Conservation (phyloP, 2,329 filamentous ascomycete genomes). For the Colletotrichum sp. region DNA sequence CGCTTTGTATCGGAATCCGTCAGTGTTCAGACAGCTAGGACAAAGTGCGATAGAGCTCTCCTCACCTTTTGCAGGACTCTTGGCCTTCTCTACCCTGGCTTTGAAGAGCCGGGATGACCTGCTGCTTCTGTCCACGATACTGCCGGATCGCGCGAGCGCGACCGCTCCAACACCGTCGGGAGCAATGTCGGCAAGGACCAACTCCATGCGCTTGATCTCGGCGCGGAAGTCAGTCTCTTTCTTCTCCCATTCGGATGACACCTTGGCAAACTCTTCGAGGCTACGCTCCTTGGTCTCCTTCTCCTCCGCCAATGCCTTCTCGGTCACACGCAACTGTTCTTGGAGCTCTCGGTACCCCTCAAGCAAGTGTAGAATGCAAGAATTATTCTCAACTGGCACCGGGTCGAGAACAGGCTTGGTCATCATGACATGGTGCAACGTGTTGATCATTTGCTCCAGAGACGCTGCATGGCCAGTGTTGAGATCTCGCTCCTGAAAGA, state of each 20-base stretch:
- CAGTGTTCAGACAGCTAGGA: neutral
- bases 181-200: conserved; percentile 37
- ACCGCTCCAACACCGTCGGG: conserved; percentile 49
- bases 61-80: conserved; percentile 9
- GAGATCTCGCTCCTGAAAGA: conserved; percentile 22
- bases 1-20: neutral
- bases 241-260: conserved; percentile 42
- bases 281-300: conserved; percentile 25
- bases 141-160: conserved; percentile 45
- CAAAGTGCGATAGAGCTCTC: neutral
- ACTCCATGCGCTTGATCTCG: conserved; percentile 45
- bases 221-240: conserved; percentile 41
- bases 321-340: conserved; percentile 20
- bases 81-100: conserved; percentile 32
- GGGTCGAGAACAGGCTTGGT: conserved; percentile 35
- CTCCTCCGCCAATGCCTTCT: conserved; percentile 13
- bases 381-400: conserved; percentile 45
- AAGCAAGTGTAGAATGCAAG: conserved; percentile 43
- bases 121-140: conserved; percentile 43
- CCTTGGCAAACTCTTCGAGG: conserved; percentile 36
- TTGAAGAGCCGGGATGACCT: conserved; percentile 33
- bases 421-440: conserved; percentile 48
- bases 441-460: conserved; percentile 48
- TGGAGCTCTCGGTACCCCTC: conserved; percentile 38
- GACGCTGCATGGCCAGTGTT: conserved; percentile 45